Conservation (phyloP, 768 basidiomycete genomes). For the Suillus weaverae region DNA sequence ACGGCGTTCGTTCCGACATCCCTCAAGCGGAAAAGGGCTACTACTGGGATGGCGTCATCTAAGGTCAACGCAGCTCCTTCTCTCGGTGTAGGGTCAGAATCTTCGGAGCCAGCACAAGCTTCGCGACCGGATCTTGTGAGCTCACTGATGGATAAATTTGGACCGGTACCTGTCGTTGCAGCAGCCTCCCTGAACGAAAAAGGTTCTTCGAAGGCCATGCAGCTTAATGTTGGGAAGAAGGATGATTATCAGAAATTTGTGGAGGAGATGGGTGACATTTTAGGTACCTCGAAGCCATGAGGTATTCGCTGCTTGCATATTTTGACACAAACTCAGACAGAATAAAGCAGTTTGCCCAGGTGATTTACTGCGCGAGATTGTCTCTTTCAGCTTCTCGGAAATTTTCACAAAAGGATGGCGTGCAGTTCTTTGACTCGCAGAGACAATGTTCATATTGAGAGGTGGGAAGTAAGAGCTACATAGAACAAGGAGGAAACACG, state of each 20-base stretch:
- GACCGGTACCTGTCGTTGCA: conserved; percentile 34
- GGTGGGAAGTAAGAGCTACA: neutral
- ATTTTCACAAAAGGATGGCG: neutral
- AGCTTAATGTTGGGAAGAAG: conserved; percentile 41
- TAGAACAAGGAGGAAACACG: neutral
- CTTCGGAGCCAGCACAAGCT: conserved; percentile 28
- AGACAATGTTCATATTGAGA: neutral
- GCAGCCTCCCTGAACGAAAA: conserved; percentile 18
- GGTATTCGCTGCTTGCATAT: neutral
- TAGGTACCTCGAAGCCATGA: conserved; percentile 34
- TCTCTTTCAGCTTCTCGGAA: neutral
- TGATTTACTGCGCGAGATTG: neutral
- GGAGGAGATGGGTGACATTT: conserved; percentile 72
- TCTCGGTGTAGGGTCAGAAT: conserved; percentile 35
- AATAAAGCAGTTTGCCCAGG: neutral
- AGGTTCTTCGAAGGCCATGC: conserved; percentile 19
- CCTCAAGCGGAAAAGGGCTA: conserved; percentile 70
- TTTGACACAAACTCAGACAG: neutral
- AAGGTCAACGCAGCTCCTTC: conserved; percentile 68
- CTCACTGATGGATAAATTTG: conserved; percentile 61
- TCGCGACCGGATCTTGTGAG: conserved; percentile 68
- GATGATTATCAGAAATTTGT: conserved; percentile 78
- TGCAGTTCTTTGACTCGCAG: neutral
- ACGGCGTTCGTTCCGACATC: conserved; percentile 87
- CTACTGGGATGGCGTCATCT: conserved; percentile 33